phyloP scores from a whole-genome alignment of 2,329 filamentous ascomycete species.

The Ascochyta rabiei region DNA sequence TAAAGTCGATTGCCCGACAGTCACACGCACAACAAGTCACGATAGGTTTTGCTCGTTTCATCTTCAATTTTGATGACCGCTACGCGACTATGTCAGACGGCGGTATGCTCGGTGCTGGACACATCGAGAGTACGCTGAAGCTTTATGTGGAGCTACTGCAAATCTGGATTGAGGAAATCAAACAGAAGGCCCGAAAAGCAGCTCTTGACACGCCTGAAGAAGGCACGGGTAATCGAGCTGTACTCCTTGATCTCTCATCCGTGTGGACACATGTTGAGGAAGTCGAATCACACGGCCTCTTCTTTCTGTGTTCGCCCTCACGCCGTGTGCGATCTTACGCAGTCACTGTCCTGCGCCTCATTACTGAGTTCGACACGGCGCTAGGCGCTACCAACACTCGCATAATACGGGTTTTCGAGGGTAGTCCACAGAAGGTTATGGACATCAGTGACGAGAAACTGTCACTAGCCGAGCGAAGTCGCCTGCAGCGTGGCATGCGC shows the following conservation, averaged over 20 bases:
- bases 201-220: conserved; percentile 67
- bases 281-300: conserved; percentile 93
- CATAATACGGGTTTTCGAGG: conserved; percentile 90
- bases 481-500: conserved; percentile 86
- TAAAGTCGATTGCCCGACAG: conserved; percentile 94
- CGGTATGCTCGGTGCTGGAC: conserved; percentile 89
- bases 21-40: conserved; percentile 94
- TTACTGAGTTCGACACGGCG: conserved; percentile 90
- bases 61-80: conserved; percentile 97
- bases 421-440: conserved; percentile 85
- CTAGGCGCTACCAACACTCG: conserved; percentile 80
- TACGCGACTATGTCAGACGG: conserved; percentile 99
- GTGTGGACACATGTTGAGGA: conserved; percentile 95
- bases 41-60: conserved; percentile 94
- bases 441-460: conserved; percentile 91
- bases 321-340: conserved; percentile 86
- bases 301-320: conserved; percentile 97
- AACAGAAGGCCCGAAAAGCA: conserved; percentile 79
- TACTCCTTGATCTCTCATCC: conserved; percentile 83
- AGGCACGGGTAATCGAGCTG: conserved; percentile 71
- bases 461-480: conserved; percentile 88
- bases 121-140: conserved; percentile 91
- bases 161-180: conserved; percentile 98
- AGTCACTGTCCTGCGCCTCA: conserved; percentile 87
- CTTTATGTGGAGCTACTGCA: conserved; percentile 92